A percentile compares a stretch with the other conserved stretches of the same genome.
Evolutionary conservation across 2,329 filamentous ascomycete species (phyloP).

Genomic region (Mycosphaerella sp.): DNA sequence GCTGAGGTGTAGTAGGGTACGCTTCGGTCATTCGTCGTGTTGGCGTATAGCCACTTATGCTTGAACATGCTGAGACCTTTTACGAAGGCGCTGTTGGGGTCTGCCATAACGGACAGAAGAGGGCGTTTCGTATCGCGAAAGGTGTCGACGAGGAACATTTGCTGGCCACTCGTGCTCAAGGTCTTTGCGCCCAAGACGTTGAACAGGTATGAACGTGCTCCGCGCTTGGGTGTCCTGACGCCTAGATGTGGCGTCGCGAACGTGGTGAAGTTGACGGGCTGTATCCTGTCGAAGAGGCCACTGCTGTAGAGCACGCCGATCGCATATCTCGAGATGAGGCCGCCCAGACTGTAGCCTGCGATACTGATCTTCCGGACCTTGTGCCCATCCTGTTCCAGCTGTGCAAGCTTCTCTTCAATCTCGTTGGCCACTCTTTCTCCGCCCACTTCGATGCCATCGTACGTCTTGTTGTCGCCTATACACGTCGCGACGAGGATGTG

Average conservation of each 20-base stretch:
- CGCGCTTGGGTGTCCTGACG: slow-evolving; percentile 41
- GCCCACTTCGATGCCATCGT: slow-evolving; percentile 62
- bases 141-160: slow-evolving; percentile 79
- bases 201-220: slow-evolving; percentile 45
- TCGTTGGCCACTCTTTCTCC: slow-evolving; percentile 61
- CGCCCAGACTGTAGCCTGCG: slow-evolving; percentile 83
- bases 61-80: slow-evolving; percentile 69
- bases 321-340: slow-evolving; percentile 78
- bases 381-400: slow-evolving; percentile 55
- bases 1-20: slow-evolving; percentile 78
- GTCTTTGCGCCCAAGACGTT: slow-evolving; percentile 80
- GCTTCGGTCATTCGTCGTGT: slow-evolving; percentile 78
- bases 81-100: slow-evolving; percentile 80
- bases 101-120: slow-evolving; percentile 72
- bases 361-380: slow-evolving; percentile 77
- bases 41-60: slow-evolving; percentile 72
- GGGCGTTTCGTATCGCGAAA: slow-evolving; percentile 80
- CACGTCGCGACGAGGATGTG: slow-evolving; percentile 66
- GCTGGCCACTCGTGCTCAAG: slow-evolving; percentile 74
- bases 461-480: slow-evolving; percentile 65
- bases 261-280: slow-evolving; percentile 88
- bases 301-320: slow-evolving; percentile 76
- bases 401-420: slow-evolving; percentile 54
- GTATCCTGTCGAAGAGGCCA: slow-evolving; percentile 69
- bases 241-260: slow-evolving; percentile 74